phyloP scores from a whole-genome alignment of 441 rosid genomes.

The Melastoma candidum region DNA sequence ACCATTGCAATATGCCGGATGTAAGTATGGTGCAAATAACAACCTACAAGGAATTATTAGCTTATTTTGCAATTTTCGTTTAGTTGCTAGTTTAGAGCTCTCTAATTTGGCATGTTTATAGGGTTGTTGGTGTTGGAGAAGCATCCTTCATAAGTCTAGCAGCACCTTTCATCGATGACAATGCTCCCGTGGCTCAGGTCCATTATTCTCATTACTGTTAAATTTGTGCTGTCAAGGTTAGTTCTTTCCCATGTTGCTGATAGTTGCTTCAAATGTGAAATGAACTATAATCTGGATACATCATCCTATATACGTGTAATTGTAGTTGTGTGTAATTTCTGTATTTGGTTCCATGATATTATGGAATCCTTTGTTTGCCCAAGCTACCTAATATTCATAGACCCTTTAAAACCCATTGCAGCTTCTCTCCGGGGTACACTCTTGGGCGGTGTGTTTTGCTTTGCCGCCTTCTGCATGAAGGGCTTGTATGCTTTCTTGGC shows the following conservation, averaged over 20 bases:
- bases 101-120: slow-evolving; percentile 17
- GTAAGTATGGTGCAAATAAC: slow-evolving; percentile 26
- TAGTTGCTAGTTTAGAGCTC: background rate
- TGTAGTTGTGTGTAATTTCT: too few relatives aligned
- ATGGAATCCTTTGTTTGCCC: too few relatives aligned
- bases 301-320: too few relatives aligned
- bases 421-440: slow-evolving; percentile 80
- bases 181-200: slow-evolving; percentile 84
- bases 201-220: slow-evolving; percentile 2
- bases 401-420: slow-evolving; percentile 16
- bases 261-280: too few relatives aligned
- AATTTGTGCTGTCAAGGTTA: slow-evolving; percentile 39
- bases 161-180: slow-evolving; percentile 96
- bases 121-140: slow-evolving; percentile 99
- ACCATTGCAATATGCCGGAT: slow-evolving; percentile 79
- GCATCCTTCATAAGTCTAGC: slow-evolving; percentile 98
- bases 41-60: too few relatives aligned
- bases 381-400: too few relatives aligned
- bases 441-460: slow-evolving; percentile 73
- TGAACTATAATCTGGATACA: too few relatives aligned
- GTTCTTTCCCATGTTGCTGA: background rate
- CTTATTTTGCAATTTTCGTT: too few relatives aligned
- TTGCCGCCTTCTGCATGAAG: slow-evolving; percentile 72
- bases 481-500: slow-evolving; percentile 82
- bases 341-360: too few relatives aligned